A percentile compares a stretch with the other conserved stretches of the same genome.
These are phyloP conservation scores for Ganoderma resinaceum DNA, from an alignment of 1,284 basidiomycete species.

Conservation along the genomic window DNA sequence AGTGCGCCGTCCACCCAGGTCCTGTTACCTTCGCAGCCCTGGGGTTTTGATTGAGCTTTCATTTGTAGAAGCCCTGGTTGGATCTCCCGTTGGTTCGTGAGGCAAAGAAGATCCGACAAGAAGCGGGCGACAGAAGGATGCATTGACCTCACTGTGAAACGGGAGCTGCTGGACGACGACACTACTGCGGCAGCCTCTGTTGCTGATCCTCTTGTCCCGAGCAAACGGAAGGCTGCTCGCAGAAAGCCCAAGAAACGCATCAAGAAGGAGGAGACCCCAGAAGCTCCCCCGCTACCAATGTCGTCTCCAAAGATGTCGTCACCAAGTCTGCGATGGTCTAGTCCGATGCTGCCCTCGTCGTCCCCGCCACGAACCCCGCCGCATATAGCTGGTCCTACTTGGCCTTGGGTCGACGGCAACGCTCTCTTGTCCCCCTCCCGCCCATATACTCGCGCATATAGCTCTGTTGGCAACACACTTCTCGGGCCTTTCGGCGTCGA, in stretches of 20 bases:
- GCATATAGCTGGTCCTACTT: constrained; percentile 4
- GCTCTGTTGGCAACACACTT: background rate
- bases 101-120: constrained; percentile 3
- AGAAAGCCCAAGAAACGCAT: background rate
- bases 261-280: background rate
- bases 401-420: background rate
- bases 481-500: background rate
- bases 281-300: background rate
- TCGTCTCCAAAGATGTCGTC: constrained; percentile 6
- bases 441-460: background rate
- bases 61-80: background rate
- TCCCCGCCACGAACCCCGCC: constrained; percentile 7
- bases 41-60: background rate
- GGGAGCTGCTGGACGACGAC: constrained; percentile 1
- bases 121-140: constrained; percentile 7
- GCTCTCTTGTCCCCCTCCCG: background rate
- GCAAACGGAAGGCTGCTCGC: background rate
- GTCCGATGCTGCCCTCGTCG: constrained; percentile 10
- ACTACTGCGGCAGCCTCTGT: background rate
- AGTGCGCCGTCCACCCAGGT: background rate
- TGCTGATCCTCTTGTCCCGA: background rate
- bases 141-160: constrained; percentile 10
- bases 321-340: constrained; percentile 5
- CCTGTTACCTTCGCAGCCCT: background rate
- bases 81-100: constrained; percentile 11